Conservation (phyloP, 768 basidiomycete genomes). For the Naganishia kalamii region DNA sequence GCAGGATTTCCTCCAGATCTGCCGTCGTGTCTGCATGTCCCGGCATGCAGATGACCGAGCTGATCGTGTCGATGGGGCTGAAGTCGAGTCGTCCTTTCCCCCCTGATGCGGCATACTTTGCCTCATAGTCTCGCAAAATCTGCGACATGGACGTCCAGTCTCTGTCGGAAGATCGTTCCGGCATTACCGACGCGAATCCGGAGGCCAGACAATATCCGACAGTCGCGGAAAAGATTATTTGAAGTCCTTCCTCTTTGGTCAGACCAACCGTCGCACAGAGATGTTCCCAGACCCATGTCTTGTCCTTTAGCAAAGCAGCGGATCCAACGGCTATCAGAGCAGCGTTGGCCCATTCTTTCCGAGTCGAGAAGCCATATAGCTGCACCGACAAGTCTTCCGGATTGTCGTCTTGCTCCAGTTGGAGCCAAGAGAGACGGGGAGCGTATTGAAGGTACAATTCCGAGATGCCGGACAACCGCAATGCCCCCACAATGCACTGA, state of each 20-base stretch:
- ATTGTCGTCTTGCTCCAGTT: constrained; percentile 47
- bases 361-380: constrained; percentile 68
- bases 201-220: not conserved
- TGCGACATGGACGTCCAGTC: not conserved
- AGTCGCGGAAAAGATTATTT: constrained; percentile 4
- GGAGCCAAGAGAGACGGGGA: constrained; percentile 58
- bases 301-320: not conserved
- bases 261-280: constrained; percentile 1
- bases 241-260: constrained; percentile 1
- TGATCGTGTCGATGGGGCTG: constrained; percentile 5
- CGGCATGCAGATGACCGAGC: constrained; percentile 8
- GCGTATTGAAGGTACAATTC: constrained; percentile 72
- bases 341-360: constrained; percentile 54
- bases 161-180: not conserved
- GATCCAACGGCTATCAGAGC: constrained; percentile 19
- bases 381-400: constrained; percentile 60
- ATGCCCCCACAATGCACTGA: constrained; percentile 56
- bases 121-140: not conserved
- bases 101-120: not conserved
- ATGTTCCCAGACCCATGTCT: constrained; percentile 13
- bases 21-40: not conserved
- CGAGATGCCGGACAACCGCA: constrained; percentile 61
- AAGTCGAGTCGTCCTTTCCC: not conserved
- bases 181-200: not conserved
- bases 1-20: not conserved